Evolutionary conservation across 202 grass and related monocot genomes (phyloP).

Genomic region (Brachypodium distachyon): DNA sequence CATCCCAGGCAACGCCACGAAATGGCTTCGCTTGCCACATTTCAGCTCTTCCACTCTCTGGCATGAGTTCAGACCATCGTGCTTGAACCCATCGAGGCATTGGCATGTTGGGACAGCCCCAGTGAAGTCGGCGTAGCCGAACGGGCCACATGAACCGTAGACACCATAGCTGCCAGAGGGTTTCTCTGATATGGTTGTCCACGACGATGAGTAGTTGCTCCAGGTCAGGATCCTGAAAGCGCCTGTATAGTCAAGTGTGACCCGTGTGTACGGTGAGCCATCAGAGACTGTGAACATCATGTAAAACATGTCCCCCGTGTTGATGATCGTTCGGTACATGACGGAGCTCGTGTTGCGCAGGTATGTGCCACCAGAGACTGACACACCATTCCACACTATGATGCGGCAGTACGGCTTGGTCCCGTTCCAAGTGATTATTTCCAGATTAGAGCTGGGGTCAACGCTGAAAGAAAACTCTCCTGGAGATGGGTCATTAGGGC

Average conservation of each 20-base stretch:
- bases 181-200: neutral
- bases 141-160: conserved; percentile 1
- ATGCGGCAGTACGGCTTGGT: neutral
- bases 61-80: neutral
- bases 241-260: conserved; percentile 22
- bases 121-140: neutral
- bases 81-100: conserved; percentile 20
- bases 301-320: neutral
- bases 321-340: neutral
- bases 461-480: conserved; percentile 12
- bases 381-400: neutral
- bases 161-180: neutral
- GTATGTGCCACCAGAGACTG: neutral
- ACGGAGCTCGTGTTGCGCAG: neutral
- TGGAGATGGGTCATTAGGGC: conserved; percentile 7
- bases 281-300: neutral
- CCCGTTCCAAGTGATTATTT: conserved; percentile 4
- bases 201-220: neutral
- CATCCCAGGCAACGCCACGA: neutral
- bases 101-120: neutral
- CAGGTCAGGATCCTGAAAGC: neutral
- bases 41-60: neutral
- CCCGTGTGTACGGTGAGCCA: neutral
- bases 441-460: neutral
- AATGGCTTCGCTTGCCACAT: conserved; percentile 5